Conservation (phyloP, 352 stramenopile genomes). For the Plasmopara halstedii region DNA sequence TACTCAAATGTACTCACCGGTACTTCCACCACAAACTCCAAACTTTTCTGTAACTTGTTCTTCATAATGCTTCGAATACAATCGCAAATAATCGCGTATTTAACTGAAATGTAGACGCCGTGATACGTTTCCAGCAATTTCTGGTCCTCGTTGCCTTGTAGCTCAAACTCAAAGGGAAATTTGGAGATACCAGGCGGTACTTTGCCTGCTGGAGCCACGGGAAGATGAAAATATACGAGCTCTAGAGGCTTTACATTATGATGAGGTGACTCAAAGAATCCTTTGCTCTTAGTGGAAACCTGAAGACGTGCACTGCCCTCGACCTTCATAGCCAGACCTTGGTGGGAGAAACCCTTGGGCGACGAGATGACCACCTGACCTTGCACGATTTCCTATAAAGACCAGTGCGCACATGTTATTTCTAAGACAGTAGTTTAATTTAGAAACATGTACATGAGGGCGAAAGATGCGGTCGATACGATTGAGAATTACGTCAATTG, state of each 20-base stretch:
- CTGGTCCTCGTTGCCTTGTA: constrained; percentile 54
- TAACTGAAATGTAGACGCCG: constrained; percentile 87
- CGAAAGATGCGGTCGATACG: constrained; percentile 82
- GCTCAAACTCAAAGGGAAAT: constrained; percentile 86
- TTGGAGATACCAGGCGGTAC: constrained; percentile 75
- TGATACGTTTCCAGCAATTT: constrained; percentile 89
- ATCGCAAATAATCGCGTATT: constrained; percentile 84
- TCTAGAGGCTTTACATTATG: constrained; percentile 66
- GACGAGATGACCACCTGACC: constrained; percentile 82
- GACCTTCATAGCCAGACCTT: constrained; percentile 78
- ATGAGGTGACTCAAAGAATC: constrained; percentile 82
- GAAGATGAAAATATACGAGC: constrained; percentile 81
- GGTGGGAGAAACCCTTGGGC: constrained; percentile 75
- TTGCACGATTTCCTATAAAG: constrained; percentile 64
- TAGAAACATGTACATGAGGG: constrained; percentile 40
- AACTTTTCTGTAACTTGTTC: constrained; percentile 67
- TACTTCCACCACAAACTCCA: constrained; percentile 91
- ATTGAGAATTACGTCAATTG: constrained; percentile 79
- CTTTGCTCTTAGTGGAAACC: constrained; percentile 68
- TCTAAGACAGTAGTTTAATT: too few relatives aligned
- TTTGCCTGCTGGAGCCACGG: constrained; percentile 56
- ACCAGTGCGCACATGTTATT: constrained; percentile 1
- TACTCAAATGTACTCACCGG: constrained; percentile 28
- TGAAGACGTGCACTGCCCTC: constrained; percentile 76
- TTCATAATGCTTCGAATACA: constrained; percentile 86